Conservation (phyloP, 371 early-diverging fungal genomes). For the Saksenaea oblongispora region DNA sequence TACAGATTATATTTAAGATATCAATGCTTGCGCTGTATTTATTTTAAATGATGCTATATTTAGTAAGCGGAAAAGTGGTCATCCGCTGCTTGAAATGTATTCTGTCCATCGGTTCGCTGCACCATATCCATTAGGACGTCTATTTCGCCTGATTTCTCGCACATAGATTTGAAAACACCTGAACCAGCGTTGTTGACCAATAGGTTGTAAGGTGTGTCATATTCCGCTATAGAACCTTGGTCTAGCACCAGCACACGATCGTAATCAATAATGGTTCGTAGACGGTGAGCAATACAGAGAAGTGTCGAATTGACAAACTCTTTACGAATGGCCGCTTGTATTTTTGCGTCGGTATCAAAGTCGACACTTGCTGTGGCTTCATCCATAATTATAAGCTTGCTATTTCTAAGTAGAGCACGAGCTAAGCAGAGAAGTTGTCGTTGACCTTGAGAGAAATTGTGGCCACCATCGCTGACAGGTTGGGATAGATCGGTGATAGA, state of each 20-base stretch:
- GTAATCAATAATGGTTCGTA: slow-evolving; percentile 76
- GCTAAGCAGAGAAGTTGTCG: slow-evolving; percentile 77
- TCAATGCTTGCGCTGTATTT: too few species aligned
- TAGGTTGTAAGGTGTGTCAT: slow-evolving; percentile 56
- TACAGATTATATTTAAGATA: too few species aligned
- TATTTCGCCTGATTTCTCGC: slow-evolving; percentile 61
- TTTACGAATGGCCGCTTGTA: slow-evolving; percentile 62
- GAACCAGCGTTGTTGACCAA: slow-evolving; percentile 30
- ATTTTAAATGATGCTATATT: not conserved
- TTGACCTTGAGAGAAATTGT: slow-evolving; percentile 73
- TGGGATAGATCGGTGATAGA: slow-evolving; percentile 31
- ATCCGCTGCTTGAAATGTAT: not conserved
- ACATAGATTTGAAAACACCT: slow-evolving; percentile 53
- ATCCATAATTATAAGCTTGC: slow-evolving; percentile 47
- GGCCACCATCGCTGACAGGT: slow-evolving; percentile 59
- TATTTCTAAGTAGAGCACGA: slow-evolving; percentile 62
- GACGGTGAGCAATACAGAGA: slow-evolving; percentile 63
- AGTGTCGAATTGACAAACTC: slow-evolving; percentile 46
- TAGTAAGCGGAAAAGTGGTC: not conserved
- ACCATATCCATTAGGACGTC: slow-evolving; percentile 40
- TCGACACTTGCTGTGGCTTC: slow-evolving; percentile 73
- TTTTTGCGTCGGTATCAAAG: slow-evolving; percentile 52
- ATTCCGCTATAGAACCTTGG: slow-evolving; percentile 74
- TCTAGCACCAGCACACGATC: slow-evolving; percentile 75
- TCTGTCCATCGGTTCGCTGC: not conserved